Base-by-base conservation (phyloP, 352 stramenopile species). In the Aphanomyces euteiches region DNA sequence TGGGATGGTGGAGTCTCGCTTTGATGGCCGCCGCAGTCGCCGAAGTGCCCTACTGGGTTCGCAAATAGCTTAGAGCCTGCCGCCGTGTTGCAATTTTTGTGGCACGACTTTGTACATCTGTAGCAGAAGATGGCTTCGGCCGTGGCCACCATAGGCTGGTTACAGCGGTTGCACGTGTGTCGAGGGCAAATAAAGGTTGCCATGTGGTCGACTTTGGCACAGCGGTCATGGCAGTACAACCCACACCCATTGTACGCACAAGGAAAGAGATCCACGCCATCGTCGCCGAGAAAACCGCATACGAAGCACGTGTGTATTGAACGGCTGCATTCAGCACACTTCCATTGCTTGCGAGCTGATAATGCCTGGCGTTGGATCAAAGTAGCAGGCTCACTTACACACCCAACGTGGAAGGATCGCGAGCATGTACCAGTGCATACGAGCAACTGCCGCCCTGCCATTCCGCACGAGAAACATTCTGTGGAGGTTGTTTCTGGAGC, bases 281-380 rank as follows among this genome's bases (percentile, higher is more conserved):
- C 78, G 67, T 89, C 76, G 60, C 84, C 85, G n/a, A 93, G 60
- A 45, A 91, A 90, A 34, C 83, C 85, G 66, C 85, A 93, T 17
- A 75, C n/a, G 41, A 80, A 74, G 58, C 85, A 93, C 38, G 72
- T 67, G 64, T 90, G 83, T 17, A 93, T 56, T 0, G 73, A 75
- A 10, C 85, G 80, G 39, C 73, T 66, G 63, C 85, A 93, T 48
- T 93, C 81, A 40, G 78, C 83, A 57, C 86, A 93, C 56, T 77
- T 77, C 86, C 86, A 93, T 28, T 68, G 34, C 48, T 83, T 74
- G 21, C 73, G 73, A 36, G 73, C 61, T 39, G 78, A 81, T 41
- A 76, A 74, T 45, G 80, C 78, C 19, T 43, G 48, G 85, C 82
- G 21, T 19, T 61, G 47, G 13, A 15, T 60, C 6, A 64, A 19